phyloP scores from a whole-genome alignment of 148 eudicot genomes.

The Simmondsia chinensis region DNA sequence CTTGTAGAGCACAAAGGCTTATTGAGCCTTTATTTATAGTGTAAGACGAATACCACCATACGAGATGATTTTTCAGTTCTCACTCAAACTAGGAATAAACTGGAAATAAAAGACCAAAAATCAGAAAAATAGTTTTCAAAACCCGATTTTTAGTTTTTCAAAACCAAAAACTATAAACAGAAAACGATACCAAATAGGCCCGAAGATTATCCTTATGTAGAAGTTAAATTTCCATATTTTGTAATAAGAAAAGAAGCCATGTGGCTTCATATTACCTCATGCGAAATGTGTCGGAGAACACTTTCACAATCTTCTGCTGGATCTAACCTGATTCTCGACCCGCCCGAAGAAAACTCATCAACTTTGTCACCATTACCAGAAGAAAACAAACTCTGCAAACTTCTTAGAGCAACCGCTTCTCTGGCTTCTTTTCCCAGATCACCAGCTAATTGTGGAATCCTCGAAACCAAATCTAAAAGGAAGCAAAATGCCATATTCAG shows the following conservation, averaged over 20 bases:
- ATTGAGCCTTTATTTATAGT: too few relatives aligned
- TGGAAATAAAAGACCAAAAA: too few relatives aligned
- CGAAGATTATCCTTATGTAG: too few relatives aligned
- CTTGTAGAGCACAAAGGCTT: too few relatives aligned
- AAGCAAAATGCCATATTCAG: conserved; percentile 2
- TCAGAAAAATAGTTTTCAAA: too few relatives aligned
- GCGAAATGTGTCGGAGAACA: conserved; percentile 28
- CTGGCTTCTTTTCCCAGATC: conserved; percentile 36
- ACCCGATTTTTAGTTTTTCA: too few relatives aligned
- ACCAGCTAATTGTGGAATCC: conserved; percentile 24
- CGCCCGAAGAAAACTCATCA: conserved; percentile 3
- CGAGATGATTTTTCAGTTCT: too few relatives aligned
- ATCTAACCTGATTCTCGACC: conserved; percentile 17
- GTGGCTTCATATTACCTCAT: conserved; percentile 22
- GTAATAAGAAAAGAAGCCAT: neutral
- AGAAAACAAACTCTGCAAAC: conserved; percentile 40
- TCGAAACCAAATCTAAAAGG: conserved; percentile 36
- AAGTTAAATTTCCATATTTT: too few relatives aligned
- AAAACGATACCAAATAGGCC: too few relatives aligned
- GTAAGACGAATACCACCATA: too few relatives aligned
- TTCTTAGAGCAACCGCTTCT: conserved; percentile 43
- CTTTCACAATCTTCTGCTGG: conserved; percentile 34
- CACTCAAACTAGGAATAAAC: too few relatives aligned
- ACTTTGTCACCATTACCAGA: conserved; percentile 9
- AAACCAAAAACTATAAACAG: too few relatives aligned